Evolutionary conservation across 805 yeast genomes (phyloP), one percentile per base, ranked within the genome.

Genomic region (Wickerhamomyces silvicola): DNA sequence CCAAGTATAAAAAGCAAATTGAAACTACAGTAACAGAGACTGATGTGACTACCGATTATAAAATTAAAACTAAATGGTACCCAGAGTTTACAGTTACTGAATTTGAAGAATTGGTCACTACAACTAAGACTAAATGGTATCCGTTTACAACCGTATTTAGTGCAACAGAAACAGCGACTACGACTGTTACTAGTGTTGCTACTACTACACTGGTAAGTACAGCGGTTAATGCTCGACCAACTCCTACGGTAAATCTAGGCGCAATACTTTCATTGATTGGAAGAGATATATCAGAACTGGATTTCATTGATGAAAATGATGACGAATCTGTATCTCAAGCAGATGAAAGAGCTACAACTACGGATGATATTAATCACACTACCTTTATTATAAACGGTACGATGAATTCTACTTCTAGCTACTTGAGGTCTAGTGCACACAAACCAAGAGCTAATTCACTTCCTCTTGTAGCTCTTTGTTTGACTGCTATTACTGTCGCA

Each of bases 31-130:
- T 27, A 14, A 46, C 53, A 10, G 39, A 31, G 6, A 45, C 50
- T 6, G 45, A 36, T 5, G 47, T 50, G 11, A 32, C 28, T 3
- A 37, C 41, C 10, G 27, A 35, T 10, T 18, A 29, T 11, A 36
- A 34, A 18, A 16, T 37, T 9, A 36, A 33, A 18, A 42, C 46
- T 1, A 40, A 39, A 14, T 45, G 44, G 50, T 39, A 33, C 29
- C 54, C 56, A 7, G 48, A 41, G 21, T 38, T 38, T 2, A 44
- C 50, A 4, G 39, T 45, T 1, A 49, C 46, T 4, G 54, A 52
- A 17, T 43, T 36, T 32, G 47, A 48, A 6, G 52, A 50, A 14
- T 35, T 45, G 4, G 27, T 27, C 2, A 47, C 54, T 3, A 37
- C 32, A 26, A 18, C 33, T 18, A 35, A 48, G 37, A 37, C 42